Evolutionary conservation across 352 stramenopile genomes (phyloP).

Genomic region (Phytophthora cryptogea): DNA sequence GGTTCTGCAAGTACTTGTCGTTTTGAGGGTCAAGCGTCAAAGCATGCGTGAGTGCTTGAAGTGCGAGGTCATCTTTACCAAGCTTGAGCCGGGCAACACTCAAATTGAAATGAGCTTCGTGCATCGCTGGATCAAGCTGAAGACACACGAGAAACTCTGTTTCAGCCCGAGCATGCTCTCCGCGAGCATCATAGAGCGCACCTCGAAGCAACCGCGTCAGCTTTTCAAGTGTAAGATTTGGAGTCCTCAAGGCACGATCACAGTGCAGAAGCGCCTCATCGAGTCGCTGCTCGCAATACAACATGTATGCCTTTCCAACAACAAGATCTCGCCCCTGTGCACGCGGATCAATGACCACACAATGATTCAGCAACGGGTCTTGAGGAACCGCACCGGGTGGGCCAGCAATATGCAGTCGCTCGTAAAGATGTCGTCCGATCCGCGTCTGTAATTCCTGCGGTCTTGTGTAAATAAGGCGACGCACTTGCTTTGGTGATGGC

Average conservation of each 20-base stretch:
- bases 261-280: constrained; percentile 62
- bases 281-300: constrained; percentile 63
- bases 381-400: constrained; percentile 53
- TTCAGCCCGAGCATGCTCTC: constrained; percentile 50
- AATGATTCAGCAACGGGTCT: constrained; percentile 70
- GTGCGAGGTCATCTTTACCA: constrained; percentile 44
- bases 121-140: constrained; percentile 50
- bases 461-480: constrained; percentile 61
- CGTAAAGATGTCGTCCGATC: constrained; percentile 69
- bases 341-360: constrained; percentile 61
- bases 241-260: constrained; percentile 53
- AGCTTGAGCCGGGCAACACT: constrained; percentile 56
- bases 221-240: constrained; percentile 64
- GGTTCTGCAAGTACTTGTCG: constrained; percentile 55
- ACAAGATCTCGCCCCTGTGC: constrained; percentile 45
- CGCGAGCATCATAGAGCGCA: constrained; percentile 57
- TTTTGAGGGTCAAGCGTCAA: constrained; percentile 46
- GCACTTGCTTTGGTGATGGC: constrained; percentile 64
- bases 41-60: constrained; percentile 44
- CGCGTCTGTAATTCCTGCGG: constrained; percentile 68
- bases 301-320: constrained; percentile 55
- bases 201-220: constrained; percentile 60
- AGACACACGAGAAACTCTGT: constrained; percentile 49
- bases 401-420: constrained; percentile 40
- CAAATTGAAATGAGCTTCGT: constrained; percentile 71